Percentiles rank a stretch among this genome's conserved stretches.
These are phyloP conservation scores for Apiosordaria backusii DNA, from an alignment of 495 filamentous ascomycete genomes.

Conservation along the genomic window DNA sequence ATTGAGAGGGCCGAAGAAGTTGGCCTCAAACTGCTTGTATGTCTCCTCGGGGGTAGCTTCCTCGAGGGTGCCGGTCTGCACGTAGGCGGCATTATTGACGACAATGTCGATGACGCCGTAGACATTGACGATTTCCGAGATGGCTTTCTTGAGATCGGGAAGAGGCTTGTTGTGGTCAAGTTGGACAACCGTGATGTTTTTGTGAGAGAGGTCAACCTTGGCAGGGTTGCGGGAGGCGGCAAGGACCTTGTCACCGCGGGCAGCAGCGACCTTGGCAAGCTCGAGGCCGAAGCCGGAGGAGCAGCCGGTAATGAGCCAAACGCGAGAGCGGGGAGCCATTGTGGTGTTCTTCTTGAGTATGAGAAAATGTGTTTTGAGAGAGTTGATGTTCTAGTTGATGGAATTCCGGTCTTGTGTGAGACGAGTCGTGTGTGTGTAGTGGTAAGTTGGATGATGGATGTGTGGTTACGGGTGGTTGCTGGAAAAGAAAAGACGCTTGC, in stretches of 20 bases:
- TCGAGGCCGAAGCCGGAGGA: conserved; percentile 50
- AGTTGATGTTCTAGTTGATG: too few relatives aligned
- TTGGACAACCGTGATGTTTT: conserved; percentile 41
- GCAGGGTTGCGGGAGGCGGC: conserved; percentile 34
- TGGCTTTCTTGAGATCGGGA: conserved; percentile 30
- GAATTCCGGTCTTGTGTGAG: background rate
- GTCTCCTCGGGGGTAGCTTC: conserved; percentile 30
- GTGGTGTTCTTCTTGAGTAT: background rate
- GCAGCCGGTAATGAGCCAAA: conserved; percentile 51
- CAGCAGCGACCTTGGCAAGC: conserved; percentile 41
- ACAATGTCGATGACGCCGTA: conserved; percentile 46
- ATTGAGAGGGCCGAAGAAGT: conserved; percentile 45
- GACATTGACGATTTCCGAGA: conserved; percentile 27
- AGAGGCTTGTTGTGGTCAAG: conserved; percentile 34
- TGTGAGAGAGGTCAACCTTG: conserved; percentile 2
- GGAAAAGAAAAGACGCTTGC: background rate
- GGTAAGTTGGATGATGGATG: background rate
- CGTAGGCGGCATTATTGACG: conserved; percentile 48
- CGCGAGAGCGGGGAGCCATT: conserved; percentile 16
- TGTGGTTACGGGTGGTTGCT: too few relatives aligned
- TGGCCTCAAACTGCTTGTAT: conserved; percentile 37
- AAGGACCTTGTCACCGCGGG: conserved; percentile 45
- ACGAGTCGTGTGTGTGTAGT: background rate
- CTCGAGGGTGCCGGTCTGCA: conserved; percentile 42
- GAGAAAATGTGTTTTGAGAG: too few relatives aligned